Conservation (phyloP, 345 rosid species). For the Rhizophora apiculata region DNA sequence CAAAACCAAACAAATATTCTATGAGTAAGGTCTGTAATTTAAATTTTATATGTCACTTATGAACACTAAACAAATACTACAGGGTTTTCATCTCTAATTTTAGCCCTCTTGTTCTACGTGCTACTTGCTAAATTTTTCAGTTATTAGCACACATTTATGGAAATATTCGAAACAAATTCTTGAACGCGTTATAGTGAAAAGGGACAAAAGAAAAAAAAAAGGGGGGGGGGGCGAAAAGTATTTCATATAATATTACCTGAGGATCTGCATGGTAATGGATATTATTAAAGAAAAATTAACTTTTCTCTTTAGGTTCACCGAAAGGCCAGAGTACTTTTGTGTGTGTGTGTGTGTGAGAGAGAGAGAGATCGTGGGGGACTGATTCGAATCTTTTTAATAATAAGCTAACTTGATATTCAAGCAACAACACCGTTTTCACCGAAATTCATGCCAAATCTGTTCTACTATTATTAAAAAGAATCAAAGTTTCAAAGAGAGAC, state of each 20-base stretch:
- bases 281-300: neutral
- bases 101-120: too few relatives aligned
- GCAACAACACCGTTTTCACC: conserved; percentile 22
- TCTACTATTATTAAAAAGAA: neutral
- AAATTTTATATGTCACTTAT: too few relatives aligned
- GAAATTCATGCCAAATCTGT: conserved; percentile 1
- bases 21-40: too few relatives aligned
- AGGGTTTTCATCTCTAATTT: too few relatives aligned
- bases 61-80: too few relatives aligned
- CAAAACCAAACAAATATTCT: too few relatives aligned
- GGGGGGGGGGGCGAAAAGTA: neutral
- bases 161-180: too few relatives aligned
- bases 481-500: neutral
- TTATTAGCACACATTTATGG: too few relatives aligned
- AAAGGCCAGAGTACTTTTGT: conserved; percentile 3
- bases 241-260: neutral
- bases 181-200: too few relatives aligned
- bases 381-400: conserved; percentile 22
- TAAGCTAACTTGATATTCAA: conserved; percentile 32
- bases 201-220: too few relatives aligned
- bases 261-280: neutral
- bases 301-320: neutral
- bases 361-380: conserved; percentile 22
- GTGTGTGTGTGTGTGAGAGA: neutral
- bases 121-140: too few relatives aligned